phyloP scores from a whole-genome alignment of 371 early-diverging fungal species.

The Mortierella sp. region DNA sequence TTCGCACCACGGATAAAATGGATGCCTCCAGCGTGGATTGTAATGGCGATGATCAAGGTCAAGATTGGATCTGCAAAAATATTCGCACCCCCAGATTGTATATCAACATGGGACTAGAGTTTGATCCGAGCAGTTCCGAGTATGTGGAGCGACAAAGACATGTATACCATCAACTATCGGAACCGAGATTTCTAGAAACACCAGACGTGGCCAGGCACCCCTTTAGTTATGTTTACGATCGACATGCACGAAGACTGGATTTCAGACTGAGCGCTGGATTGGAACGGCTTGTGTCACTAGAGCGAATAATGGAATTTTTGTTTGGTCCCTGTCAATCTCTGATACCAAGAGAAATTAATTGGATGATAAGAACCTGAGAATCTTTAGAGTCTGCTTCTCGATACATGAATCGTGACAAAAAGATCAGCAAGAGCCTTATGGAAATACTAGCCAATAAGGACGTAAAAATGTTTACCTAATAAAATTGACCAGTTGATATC shows the following conservation, averaged over 20 bases:
- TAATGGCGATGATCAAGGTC: not conserved
- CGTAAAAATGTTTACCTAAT: not conserved
- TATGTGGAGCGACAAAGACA: not conserved
- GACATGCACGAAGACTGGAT: conserved; percentile 4
- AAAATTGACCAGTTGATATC: too few species aligned
- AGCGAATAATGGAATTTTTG: not conserved
- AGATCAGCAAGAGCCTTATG: not conserved
- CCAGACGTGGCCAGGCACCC: too few species aligned
- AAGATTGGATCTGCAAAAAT: not conserved
- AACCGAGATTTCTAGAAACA: too few species aligned
- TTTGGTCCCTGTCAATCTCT: not conserved
- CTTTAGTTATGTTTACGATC: too few species aligned
- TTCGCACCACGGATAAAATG: not conserved
- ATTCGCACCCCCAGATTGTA: not conserved
- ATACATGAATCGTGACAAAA: not conserved
- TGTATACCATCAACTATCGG: not conserved
- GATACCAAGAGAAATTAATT: not conserved
- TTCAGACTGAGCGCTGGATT: not conserved
- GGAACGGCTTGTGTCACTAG: not conserved
- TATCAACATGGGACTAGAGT: not conserved
- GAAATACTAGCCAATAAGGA: not conserved
- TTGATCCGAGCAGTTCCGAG: not conserved
- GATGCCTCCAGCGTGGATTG: not conserved
- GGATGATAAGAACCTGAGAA: not conserved
- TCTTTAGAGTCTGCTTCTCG: not conserved